Percentiles rank a stretch among this genome's conserved stretches.
Conservation (phyloP, 2,329 filamentous ascomycete species). For the Sphaerostilbella broomeana region DNA sequence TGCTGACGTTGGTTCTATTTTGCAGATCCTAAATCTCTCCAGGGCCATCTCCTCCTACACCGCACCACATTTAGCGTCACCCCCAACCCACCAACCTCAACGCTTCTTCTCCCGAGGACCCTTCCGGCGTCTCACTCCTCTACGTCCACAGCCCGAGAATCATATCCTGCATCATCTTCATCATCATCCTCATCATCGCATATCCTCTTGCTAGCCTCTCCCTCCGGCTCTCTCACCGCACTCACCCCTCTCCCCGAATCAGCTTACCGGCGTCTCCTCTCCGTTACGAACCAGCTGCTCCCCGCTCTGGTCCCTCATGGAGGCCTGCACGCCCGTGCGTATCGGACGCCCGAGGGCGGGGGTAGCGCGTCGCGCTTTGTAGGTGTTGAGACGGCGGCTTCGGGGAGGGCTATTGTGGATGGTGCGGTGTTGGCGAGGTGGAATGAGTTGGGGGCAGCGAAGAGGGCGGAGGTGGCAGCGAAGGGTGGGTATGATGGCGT, state of each 20-base stretch:
- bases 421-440: constrained; percentile 69
- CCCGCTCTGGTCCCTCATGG: constrained; percentile 69
- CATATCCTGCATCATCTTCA: constrained; percentile 18
- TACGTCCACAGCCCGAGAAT: no score
- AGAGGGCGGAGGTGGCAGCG: constrained; percentile 64
- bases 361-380: constrained; percentile 38
- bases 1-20: background rate
- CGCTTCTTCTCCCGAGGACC: constrained; percentile 68
- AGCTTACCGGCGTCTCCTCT: constrained; percentile 75
- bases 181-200: constrained; percentile 25
- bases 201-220: constrained; percentile 61
- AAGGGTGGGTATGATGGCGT: constrained; percentile 62
- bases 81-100: constrained; percentile 65
- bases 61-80: constrained; percentile 83
- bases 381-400: constrained; percentile 49
- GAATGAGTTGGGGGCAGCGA: constrained; percentile 66
- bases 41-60: constrained; percentile 80
- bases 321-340: constrained; percentile 76
- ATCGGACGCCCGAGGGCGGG: constrained; percentile 51
- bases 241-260: constrained; percentile 73
- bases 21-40: constrained; percentile 83
- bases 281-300: constrained; percentile 72
- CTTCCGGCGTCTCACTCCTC: constrained; percentile 36
- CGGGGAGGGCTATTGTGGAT: constrained; percentile 66
- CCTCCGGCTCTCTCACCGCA: constrained; percentile 69